Percentiles rank a stretch among this genome's conserved stretches.
Conservation (phyloP, 1,139 yeast genomes). For the Meyerozyma sp. region DNA sequence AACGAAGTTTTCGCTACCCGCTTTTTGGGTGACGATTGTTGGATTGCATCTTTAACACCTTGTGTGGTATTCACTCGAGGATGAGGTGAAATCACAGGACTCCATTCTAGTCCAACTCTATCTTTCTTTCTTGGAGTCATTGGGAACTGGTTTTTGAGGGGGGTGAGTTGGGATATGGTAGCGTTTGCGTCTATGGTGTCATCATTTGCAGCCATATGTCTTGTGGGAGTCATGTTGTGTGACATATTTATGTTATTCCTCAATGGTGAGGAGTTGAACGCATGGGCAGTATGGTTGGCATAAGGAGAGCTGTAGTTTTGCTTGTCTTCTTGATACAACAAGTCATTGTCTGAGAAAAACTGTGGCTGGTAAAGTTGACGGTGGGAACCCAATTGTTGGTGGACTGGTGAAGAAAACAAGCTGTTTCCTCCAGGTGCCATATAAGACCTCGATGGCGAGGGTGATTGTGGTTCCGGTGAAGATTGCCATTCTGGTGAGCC, state of each 20-base stretch:
- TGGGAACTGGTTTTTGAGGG: slow-evolving; percentile 27
- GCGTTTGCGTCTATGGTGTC: slow-evolving; percentile 37
- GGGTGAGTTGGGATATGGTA: slow-evolving; percentile 38
- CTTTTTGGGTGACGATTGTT: slow-evolving; percentile 37
- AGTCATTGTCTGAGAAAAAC: neutral
- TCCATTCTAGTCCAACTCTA: slow-evolving; percentile 40
- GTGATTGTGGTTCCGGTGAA: slow-evolving; percentile 40
- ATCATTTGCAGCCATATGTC: slow-evolving; percentile 20
- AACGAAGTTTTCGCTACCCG: slow-evolving; percentile 61
- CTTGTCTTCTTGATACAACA: neutral
- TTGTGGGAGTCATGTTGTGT: slow-evolving; percentile 18
- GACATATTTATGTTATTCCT: slow-evolving; percentile 13
- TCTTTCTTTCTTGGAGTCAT: slow-evolving; percentile 36
- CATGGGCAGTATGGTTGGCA: slow-evolving; percentile 2
- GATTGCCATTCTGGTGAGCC: slow-evolving; percentile 36
- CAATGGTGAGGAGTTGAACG: slow-evolving; percentile 30
- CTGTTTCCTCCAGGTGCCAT: slow-evolving; percentile 4
- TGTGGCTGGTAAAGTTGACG: slow-evolving; percentile 1
- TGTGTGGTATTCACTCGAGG: slow-evolving; percentile 24
- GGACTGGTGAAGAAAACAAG: slow-evolving; percentile 26
- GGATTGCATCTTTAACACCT: slow-evolving; percentile 35
- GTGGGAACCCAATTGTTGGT: slow-evolving; percentile 6
- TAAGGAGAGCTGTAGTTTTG: neutral
- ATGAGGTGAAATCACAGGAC: slow-evolving; percentile 48
- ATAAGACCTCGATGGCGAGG: slow-evolving; percentile 9